These are phyloP conservation scores for Sporothrix luriei DNA, from an alignment of 2,329 filamentous ascomycete species.

Conservation along the genomic window DNA sequence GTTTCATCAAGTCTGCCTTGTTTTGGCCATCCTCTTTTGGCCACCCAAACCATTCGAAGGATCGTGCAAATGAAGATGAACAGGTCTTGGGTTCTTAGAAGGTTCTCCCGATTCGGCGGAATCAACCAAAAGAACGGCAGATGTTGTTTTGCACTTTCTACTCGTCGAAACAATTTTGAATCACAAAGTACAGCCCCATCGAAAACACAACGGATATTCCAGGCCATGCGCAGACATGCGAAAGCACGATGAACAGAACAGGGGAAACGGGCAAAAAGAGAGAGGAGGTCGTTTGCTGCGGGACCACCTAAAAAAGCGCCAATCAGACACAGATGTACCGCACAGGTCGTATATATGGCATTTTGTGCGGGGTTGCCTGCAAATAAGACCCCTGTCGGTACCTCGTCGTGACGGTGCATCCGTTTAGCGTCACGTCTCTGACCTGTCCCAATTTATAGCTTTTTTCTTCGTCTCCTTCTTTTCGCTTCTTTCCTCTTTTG, in stretches of 20 bases:
- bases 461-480: slow-evolving; percentile 11
- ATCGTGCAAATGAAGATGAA: slow-evolving; percentile 1
- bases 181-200: not conserved
- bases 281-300: slow-evolving; percentile 32
- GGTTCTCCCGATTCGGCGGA: too few species aligned
- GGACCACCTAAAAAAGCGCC: slow-evolving; percentile 28
- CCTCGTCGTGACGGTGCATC: not conserved
- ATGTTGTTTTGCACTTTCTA: too few species aligned
- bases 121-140: too few species aligned
- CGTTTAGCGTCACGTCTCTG: slow-evolving; percentile 1
- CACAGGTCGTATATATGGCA: slow-evolving; percentile 21
- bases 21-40: too few species aligned
- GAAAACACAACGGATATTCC: not conserved
- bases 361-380: not conserved
- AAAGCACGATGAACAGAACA: not conserved
- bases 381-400: slow-evolving; percentile 20
- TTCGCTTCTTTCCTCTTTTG: slow-evolving; percentile 18
- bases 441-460: slow-evolving; percentile 15
- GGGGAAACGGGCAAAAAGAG: slow-evolving; percentile 8
- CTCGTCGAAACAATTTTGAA: too few species aligned
- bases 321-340: slow-evolving; percentile 23
- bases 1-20: too few species aligned
- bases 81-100: not conserved
- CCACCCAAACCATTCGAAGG: not conserved
- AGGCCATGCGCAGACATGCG: not conserved